These are phyloP conservation scores for Monosporascus sp. DNA, from an alignment of 2,329 filamentous ascomycete genomes.

Conservation along the genomic window DNA sequence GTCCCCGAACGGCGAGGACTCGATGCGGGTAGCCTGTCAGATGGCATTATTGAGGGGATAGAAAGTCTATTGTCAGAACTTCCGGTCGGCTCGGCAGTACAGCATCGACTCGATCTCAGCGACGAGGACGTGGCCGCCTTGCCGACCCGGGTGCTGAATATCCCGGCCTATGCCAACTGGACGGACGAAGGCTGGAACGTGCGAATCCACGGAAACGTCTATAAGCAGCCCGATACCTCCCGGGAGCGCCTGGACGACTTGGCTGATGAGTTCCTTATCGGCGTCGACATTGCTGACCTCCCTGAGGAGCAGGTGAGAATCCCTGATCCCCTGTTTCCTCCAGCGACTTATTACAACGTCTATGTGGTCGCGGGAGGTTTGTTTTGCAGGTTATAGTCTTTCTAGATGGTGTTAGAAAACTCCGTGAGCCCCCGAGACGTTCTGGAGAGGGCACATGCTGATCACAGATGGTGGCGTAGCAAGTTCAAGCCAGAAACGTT, in stretches of 20 bases:
- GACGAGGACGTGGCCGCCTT: conserved; percentile 53
- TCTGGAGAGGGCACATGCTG: too few species aligned
- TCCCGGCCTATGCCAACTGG: conserved; percentile 72
- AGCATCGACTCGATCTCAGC: conserved; percentile 55
- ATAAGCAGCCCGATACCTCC: conserved; percentile 67
- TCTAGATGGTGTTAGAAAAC: too few species aligned
- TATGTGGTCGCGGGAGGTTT: too few species aligned
- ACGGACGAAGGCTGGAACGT: conserved; percentile 73
- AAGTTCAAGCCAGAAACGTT: conserved; percentile 66
- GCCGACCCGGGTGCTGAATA: conserved; percentile 66
- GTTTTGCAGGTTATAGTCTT: too few species aligned
- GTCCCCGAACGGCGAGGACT: too few species aligned
- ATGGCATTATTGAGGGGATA: too few species aligned
- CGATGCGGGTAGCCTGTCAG: too few species aligned
- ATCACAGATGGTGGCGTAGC: conserved; percentile 34
- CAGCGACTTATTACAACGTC: too few species aligned
- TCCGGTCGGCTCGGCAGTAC: conserved; percentile 44
- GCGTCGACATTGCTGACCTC: conserved; percentile 55
- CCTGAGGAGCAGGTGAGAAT: conserved; percentile 22
- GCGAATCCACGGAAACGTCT: conserved; percentile 74
- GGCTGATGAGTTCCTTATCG: conserved; percentile 66
- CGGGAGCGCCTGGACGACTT: conserved; percentile 61
- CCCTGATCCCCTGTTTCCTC: too few species aligned
- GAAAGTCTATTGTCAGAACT: too few species aligned
- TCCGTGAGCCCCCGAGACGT: too few species aligned